Percentiles rank a stretch among this genome's conserved stretches.
phyloP scores from a whole-genome alignment of 2,329 filamentous ascomycete species.

The Calonectria pseudoreteaudii region DNA sequence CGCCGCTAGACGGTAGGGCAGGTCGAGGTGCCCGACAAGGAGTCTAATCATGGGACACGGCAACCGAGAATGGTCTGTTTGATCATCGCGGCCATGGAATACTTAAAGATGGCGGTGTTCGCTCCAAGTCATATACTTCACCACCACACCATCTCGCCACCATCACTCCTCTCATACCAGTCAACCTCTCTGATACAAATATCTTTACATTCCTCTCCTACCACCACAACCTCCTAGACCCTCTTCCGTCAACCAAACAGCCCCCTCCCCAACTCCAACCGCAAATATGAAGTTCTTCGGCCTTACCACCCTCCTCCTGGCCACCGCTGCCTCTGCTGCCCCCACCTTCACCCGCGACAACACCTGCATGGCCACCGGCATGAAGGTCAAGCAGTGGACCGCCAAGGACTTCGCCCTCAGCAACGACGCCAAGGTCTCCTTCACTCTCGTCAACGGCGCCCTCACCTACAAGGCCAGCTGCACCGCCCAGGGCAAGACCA shows the following conservation, averaged over 20 bases:
- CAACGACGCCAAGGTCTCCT: conserved; percentile 58
- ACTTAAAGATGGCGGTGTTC: conserved; percentile 3
- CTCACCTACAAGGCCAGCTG: conserved; percentile 55
- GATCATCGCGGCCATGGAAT: neutral
- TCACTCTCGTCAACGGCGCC: conserved; percentile 61
- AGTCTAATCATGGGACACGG: neutral
- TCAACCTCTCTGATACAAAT: neutral
- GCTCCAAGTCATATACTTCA: neutral
- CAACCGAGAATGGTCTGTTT: neutral
- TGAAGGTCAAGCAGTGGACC: conserved; percentile 50
- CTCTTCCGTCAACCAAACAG: neutral
- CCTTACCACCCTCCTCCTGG: conserved; percentile 42
- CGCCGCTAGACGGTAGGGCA: conserved; percentile 33
- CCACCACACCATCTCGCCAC: neutral
- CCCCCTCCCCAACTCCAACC: neutral
- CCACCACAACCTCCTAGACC: neutral
- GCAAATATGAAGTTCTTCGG: conserved; percentile 42
- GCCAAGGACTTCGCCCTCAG: conserved; percentile 60
- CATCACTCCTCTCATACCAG: neutral
- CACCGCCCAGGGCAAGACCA: conserved; percentile 54
- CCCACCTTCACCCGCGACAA: conserved; percentile 34
- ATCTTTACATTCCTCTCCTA: neutral
- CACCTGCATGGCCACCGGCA: conserved; percentile 40
- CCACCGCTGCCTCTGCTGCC: conserved; percentile 42
- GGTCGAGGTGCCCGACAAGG: neutral